Base-by-base conservation (phyloP, 1,284 basidiomycete species). In the Melanopsichium pennsylvanicum region DNA sequence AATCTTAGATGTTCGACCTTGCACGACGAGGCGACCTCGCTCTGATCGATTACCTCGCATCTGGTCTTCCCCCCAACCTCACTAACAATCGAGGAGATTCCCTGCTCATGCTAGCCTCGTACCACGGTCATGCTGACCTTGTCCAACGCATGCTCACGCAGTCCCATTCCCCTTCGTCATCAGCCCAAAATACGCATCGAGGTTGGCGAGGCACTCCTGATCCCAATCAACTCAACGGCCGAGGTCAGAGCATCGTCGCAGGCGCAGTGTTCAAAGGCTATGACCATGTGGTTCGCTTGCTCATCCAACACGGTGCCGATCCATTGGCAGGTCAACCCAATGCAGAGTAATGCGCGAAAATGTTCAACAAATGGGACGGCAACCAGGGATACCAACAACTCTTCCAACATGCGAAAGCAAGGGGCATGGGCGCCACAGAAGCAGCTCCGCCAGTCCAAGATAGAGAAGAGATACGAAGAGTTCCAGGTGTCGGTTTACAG, bases 41-140 rank as follows among this genome's bases (percentile, higher is more conserved):
- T 3, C 74, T 52, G 32, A 54, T 76, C 25, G 39, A 57, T 12
- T 89, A 90, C 36, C 74, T 92, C 47, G 85, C 88, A 43, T 87
- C 87, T 0, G 91, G 91, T 6, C 83, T 93, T 10, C 90, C 91
- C 0, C 82, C 85, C 10, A 90, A 93, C 77, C 84, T 93, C 41
- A 90, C 89, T 21, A 93, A 93, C 75, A 70, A 73, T 49, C 55
- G 72, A 21, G 77, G 75, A 15, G 74, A 79, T 37, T 73, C 68
- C 23, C 83, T 92, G 6, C 84, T 93, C 55, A 93, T 93, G 90
- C 86, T 92, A 34, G 88, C 89, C 2, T 85, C 90, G 3, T 93
- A 93, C 79, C 87, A 88, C 35, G 90, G 90, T 1, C 89, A 91
- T 67, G 76, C 83, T 1, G 82, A 84, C 1, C 85, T 90, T 16